A percentile compares a stretch with the other conserved stretches of the same genome.
Evolutionary conservation across 2,329 filamentous ascomycete genomes (phyloP).

Genomic region (Trichoderma simmonsii): DNA sequence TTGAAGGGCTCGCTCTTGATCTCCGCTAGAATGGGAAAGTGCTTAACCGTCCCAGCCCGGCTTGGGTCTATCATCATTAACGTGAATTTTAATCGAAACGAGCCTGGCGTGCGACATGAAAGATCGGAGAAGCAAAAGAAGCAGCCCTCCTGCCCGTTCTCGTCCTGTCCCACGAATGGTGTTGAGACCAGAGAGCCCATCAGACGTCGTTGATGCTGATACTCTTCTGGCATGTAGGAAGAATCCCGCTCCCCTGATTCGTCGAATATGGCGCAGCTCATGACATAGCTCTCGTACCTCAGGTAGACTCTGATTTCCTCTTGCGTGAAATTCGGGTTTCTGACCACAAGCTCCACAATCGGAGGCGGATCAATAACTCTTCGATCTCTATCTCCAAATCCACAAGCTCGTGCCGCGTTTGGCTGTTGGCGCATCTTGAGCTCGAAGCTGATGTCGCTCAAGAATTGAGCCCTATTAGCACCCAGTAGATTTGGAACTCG

Average conservation of each 20-base stretch:
- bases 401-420: constrained; percentile 72
- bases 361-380: constrained; percentile 81
- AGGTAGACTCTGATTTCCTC: constrained; percentile 53
- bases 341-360: constrained; percentile 70
- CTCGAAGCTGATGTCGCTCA: constrained; percentile 29
- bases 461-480: constrained; percentile 18
- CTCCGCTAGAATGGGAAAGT: constrained; percentile 49
- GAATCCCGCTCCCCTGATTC: constrained; percentile 64
- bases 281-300: constrained; percentile 63
- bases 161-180: constrained; percentile 73
- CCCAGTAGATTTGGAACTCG: constrained; percentile 30
- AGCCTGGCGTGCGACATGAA: constrained; percentile 72
- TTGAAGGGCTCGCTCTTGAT: constrained; percentile 68
- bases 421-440: constrained; percentile 70
- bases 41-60: constrained; percentile 44
- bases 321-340: constrained; percentile 51
- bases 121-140: constrained; percentile 86
- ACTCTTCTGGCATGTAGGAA: constrained; percentile 68
- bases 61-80: constrained; percentile 68
- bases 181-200: constrained; percentile 79
- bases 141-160: constrained; percentile 68
- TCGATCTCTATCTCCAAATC: constrained; percentile 78
- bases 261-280: constrained; percentile 75
- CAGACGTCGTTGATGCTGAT: constrained; percentile 67
- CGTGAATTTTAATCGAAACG: constrained; percentile 71